Evolutionary conservation across 345 rosid genomes (phyloP), one percentile per base, ranked within the genome.

Genomic region (Camelina hispida): DNA sequence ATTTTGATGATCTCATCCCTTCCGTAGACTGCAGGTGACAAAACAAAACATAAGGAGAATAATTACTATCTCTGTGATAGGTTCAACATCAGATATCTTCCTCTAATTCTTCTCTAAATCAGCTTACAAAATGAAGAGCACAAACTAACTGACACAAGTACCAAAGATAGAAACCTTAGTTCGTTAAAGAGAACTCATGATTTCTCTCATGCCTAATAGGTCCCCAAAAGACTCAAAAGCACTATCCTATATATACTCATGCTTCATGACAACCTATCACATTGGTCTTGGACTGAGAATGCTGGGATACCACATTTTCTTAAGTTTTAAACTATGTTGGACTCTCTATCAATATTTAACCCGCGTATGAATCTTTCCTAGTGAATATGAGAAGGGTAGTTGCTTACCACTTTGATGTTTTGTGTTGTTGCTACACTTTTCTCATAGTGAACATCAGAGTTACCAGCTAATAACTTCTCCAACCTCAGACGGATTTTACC

Each of bases 1-100:
- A 91, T 69, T 89, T 93, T 4, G 98, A 93, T 22, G 82, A 79
- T 22, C 96, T 91, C 98, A 89, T 93, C 60, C 91, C 96, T 83
- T 87, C 73, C 3, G 88, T 87, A 58, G 96, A 89, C 97, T 89
- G n/a, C n/a, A n/a, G 77, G 53, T 70, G 23, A 48, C 62, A 56
- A 12, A 69, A 22, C 32, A 71, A 10, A 37, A 47, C 12, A 53
- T 25, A 40, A 11, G 32, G 7, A 58, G 61, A 66, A 57, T 7
- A n/a, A 34, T 55, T 22, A 73, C 18, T 43, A 72, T 63, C 44
- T 38, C 6, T 25, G 15, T 52, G 8, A 72, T 62, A 25, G 34
- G 43, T 40, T 50, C 53, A 51, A 62, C 61, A 72, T 18, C 69
- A 73, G 1, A 46, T 22, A 55, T 15, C 66, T 64, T 73, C 48